Evolutionary conservation across 179 eudicot species (phyloP).

Genomic region (Spergularia azorica): DNA sequence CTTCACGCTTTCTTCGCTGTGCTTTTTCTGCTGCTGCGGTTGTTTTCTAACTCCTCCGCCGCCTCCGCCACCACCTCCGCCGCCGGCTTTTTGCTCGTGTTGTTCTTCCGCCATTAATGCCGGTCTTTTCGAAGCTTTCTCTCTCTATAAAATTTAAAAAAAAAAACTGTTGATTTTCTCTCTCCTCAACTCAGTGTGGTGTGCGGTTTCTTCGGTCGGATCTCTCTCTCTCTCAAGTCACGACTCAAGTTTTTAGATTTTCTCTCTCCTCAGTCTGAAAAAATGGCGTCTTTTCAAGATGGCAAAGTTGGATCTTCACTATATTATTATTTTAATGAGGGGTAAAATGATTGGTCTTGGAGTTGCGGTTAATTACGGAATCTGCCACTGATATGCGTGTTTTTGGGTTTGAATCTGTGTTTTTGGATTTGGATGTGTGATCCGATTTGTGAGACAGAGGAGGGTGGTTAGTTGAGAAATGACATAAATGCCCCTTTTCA

Average conservation of each 20-base stretch:
- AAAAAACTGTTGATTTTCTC: neutral
- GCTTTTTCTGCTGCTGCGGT: conserved; percentile 13
- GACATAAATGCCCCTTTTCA: conserved; percentile 19
- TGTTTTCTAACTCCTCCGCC: conserved; percentile 15
- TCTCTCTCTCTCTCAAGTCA: conserved; percentile 30
- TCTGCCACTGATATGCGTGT: conserved; percentile 13
- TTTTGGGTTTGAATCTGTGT: neutral
- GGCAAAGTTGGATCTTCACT: conserved; percentile 54
- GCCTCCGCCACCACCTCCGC: too few species aligned
- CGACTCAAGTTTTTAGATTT: neutral
- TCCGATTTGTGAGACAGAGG: neutral
- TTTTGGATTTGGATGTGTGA: neutral
- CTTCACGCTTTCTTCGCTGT: conserved; percentile 79
- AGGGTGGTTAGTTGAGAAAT: conserved; percentile 7
- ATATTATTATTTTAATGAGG: conserved; percentile 14
- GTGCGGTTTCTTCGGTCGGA: conserved; percentile 11
- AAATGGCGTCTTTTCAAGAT: conserved; percentile 45
- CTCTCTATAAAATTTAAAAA: neutral
- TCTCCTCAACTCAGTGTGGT: neutral
- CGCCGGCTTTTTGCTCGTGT: neutral
- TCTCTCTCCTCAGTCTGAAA: conserved; percentile 37
- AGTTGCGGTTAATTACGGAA: conserved; percentile 19
- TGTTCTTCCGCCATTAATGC: conserved; percentile 30
- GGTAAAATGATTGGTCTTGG: neutral
- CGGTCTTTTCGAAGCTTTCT: conserved; percentile 16